Base-by-base conservation (phyloP, 148 eudicot species). In the Fagopyrum tataricum region DNA sequence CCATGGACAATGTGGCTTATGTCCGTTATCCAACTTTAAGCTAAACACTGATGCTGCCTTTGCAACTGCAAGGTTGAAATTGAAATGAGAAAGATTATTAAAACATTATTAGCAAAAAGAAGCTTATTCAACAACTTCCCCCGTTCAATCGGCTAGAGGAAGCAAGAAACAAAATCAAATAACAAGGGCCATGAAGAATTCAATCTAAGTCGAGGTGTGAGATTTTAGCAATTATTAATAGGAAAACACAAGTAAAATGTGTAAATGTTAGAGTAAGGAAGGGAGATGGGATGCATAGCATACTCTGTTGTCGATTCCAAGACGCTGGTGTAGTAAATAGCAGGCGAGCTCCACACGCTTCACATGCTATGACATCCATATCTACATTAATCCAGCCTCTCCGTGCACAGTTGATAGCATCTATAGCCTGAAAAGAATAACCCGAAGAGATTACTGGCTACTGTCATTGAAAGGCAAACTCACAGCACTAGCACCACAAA, bases 351-450 rank as follows among this genome's bases (percentile, higher is more conserved):
- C 87, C 89, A 78, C 98, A 95, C 46, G 86, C 74, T 78, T 88
- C 91, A 79, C 98, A 95, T 14, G 92, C 91, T 78, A 95, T 85
- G 67, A 88, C 92, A 73, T 91, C 98, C 75, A 80, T 71, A 79
- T 91, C 96, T 44, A 90, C 84, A 81, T 91, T 95, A 73, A 91
- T 71, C 98, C 98, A 95, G 72, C 98, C 98, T 83, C 94, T 88
- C 77, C 92, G 82, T 55, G 98, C 96, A 87, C 98, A 95, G 62
- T 81, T 90, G 58, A 91, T 82, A 48, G 96, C 92, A 85, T 88
- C 92, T 64, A 90, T 86, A 74, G 79, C 91, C 98, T 95, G 81
- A 74, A n/a, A 59, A 37, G 31, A 44, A 79, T 26, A 20, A 70
- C 2, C 2, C 48, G 46, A 53, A 52, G 53, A 40, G 52, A 77